Evolutionary conservation across 768 basidiomycete genomes (phyloP), one percentile per base, ranked within the genome.

Genomic region (Tulasnella sp.): DNA sequence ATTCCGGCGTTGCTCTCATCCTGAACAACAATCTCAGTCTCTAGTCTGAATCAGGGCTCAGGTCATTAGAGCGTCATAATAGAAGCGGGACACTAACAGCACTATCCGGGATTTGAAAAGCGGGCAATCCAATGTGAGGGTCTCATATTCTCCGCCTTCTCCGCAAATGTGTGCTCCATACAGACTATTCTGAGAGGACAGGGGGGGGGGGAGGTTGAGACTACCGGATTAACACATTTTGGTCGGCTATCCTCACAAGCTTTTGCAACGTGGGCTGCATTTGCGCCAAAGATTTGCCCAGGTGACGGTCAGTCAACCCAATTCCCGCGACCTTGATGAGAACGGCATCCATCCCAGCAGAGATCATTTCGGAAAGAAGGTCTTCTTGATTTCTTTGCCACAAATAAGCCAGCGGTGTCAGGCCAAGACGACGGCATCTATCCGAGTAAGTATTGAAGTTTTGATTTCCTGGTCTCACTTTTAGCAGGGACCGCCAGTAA

Each of bases 111-210:
- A 84, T 75, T 92, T 92, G 86, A 95, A 98, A 14, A 96, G 77
- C 0, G 95, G 92, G 74, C 90, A 91, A 75, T 97, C 92, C 14
- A 95, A 82, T 0, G 96, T 98, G 72, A 98, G 82, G 0, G 90
- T 92, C 79, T 99, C 97, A 80, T 98, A 99, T 81, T 99, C 97
- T 1, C 97, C 97, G 1, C 97, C 97, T 81, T 99, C 97, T 11
- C 97, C 97, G 74, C 96, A 98, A 1, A 96, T 86, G 78, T 99
- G 97, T 0, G 90, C 89, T 4, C 95, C 95, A 76, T 94, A 99
- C 34, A 87, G 80, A 11, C 80, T 77, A 78, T 95, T 93, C 93
- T 94, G 1, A 19, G 17, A 40, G 22, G 14, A 39, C 16, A 59
- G 66, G 37, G 63, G 16, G 14, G 2, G n/a, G 26, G 5, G 12